Evolutionary conservation across 441 rosid genomes (phyloP), one percentile per base, ranked within the genome.

Genomic region (Pelargonium australe): DNA sequence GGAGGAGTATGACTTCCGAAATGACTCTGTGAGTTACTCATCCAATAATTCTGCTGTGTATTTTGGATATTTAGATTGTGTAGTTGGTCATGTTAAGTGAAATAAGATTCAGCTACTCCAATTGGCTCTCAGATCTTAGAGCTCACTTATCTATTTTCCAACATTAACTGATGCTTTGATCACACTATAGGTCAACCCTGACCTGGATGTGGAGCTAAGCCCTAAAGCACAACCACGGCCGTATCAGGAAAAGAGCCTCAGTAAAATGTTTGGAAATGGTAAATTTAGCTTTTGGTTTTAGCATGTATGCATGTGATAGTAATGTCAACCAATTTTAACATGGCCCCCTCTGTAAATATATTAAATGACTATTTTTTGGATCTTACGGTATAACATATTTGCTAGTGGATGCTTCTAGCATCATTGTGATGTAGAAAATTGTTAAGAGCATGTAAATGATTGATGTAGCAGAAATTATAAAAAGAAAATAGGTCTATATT

Each of bases 251-350:
- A 89, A 91, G 81, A 88, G 96, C 75, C 87, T 89, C 65, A 94
- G 99, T 78, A 91, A 94, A 88, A 94, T 94, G 99, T 94, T 94
- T 85, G 99, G 99, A 73, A 94, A 91, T 75, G 97, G 99, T 91
- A 76, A 68, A 71, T 53, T 68, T 55, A 60, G 51, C 23, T 53
- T 16, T 14, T 49, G 31, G 37, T 45, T 16, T 40, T 41, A 34
- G 45, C 70, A 34, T 65, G 19, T 47, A 51, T 17, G 51, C 6
- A 12, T 67, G 37, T 17, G 65, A 6, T 19, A 62, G 65, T 67
- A 16, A 72, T 68, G 37, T 67, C 37, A 57, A 55, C 23, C 45
- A 58, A 17, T 68, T 23, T 43, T 20, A 11, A 37, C 37, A 2
- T 31, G 51, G 20, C 0, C 12, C 16, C 5, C 41, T 28, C 28